Percentiles rank a stretch among this genome's conserved stretches.
phyloP scores from a whole-genome alignment of 345 rosid species.

The Citrus mangshanensis region DNA sequence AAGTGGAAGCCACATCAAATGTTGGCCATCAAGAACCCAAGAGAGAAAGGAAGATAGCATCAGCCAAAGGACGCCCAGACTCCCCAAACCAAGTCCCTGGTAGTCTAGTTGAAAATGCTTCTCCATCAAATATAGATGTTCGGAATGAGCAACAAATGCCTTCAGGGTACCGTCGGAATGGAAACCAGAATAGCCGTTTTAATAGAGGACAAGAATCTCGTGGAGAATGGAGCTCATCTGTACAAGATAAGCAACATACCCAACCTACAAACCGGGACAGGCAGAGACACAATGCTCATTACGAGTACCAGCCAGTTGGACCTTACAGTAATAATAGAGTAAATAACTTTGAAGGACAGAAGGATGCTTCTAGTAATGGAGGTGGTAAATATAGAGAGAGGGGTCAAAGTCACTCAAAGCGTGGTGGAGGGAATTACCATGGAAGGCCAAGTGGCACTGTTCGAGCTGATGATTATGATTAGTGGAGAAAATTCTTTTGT shows the following conservation, averaged over 20 bases:
- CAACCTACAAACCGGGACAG: constrained; percentile 52
- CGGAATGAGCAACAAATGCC: constrained; percentile 41
- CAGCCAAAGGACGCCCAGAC: constrained; percentile 33
- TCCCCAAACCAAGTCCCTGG: constrained; percentile 38
- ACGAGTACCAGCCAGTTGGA: constrained; percentile 82
- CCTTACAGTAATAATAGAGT: constrained; percentile 34
- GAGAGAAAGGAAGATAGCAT: constrained; percentile 44
- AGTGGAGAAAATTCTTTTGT: constrained; percentile 25
- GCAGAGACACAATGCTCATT: constrained; percentile 59
- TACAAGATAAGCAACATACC: constrained; percentile 55
- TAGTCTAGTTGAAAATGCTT: constrained; percentile 25
- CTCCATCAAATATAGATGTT: constrained; percentile 33
- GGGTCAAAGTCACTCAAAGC: constrained; percentile 56
- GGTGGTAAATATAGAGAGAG: constrained; percentile 65
- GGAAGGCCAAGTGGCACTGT: constrained; percentile 47
- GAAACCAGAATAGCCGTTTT: constrained; percentile 50
- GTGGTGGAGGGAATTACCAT: constrained; percentile 46
- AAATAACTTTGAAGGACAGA: constrained; percentile 39
- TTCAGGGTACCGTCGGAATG: constrained; percentile 49
- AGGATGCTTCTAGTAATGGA: constrained; percentile 49
- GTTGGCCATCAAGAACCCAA: constrained; percentile 39
- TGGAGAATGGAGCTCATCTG: constrained; percentile 68
- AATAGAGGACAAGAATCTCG: constrained; percentile 56
- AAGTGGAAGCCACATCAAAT: constrained; percentile 31
- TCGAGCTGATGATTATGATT: constrained; percentile 41